Percentiles rank a stretch among this genome's conserved stretches.
Evolutionary conservation across 179 eudicot genomes (phyloP).

Genomic region (Silene noctiflora): DNA sequence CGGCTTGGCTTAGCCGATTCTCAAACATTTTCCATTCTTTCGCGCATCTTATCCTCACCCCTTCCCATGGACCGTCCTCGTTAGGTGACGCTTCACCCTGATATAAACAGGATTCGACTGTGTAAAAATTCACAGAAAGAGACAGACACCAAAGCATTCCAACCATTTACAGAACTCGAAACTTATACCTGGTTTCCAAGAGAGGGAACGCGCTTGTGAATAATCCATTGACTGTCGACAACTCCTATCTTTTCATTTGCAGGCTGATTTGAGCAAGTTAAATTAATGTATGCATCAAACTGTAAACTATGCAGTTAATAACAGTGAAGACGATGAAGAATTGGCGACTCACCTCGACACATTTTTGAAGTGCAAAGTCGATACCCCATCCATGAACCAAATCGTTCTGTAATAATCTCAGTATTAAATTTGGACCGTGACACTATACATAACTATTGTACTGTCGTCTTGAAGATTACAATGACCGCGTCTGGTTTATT

Average conservation of each 20-base stretch:
- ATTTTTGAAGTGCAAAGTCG: constrained; percentile 50
- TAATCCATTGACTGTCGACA: constrained; percentile 58
- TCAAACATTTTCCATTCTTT: constrained; percentile 41
- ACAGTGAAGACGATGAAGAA: too few species aligned
- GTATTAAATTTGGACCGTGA: too few species aligned
- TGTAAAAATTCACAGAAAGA: constrained; percentile 10
- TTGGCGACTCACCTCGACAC: constrained; percentile 38
- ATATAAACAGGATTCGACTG: not conserved
- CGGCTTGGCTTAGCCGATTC: constrained; percentile 28
- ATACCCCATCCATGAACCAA: constrained; percentile 73
- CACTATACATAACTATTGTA: not conserved
- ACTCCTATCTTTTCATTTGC: constrained; percentile 56
- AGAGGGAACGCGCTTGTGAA: constrained; percentile 49
- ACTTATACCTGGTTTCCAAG: constrained; percentile 47
- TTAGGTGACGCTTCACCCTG: constrained; percentile 21
- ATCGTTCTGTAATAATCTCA: constrained; percentile 40
- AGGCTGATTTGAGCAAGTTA: constrained; percentile 26
- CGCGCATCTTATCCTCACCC: constrained; percentile 33
- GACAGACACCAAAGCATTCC: too few species aligned
- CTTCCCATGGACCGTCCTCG: constrained; percentile 20
- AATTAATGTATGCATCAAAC: not conserved
- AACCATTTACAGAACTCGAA: too few species aligned
- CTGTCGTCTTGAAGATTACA: not conserved
- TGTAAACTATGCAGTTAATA: not conserved
- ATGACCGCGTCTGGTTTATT: too few species aligned